Conservation (phyloP, 2,329 filamentous ascomycete genomes). For the Microcyclospora tardicrescens region DNA sequence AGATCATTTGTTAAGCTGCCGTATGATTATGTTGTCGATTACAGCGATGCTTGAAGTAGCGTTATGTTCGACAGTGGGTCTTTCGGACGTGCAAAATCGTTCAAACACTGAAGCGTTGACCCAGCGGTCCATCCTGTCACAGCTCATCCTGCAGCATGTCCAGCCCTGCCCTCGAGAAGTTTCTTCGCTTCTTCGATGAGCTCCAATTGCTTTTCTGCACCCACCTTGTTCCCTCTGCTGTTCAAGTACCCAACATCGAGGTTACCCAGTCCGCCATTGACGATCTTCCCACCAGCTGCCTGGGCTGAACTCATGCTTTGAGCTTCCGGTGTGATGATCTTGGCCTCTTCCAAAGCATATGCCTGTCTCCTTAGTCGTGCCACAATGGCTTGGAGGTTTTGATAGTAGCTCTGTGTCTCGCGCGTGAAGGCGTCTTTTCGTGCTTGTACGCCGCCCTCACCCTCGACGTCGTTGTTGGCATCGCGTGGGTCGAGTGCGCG, state of each 20-base stretch:
- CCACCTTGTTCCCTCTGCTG: constrained; percentile 68
- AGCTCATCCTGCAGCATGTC: too few relatives aligned
- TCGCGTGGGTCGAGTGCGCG: constrained; percentile 21
- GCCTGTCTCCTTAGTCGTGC: constrained; percentile 64
- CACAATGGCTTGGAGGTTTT: constrained; percentile 59
- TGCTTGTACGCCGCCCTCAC: constrained; percentile 33
- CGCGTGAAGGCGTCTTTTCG: constrained; percentile 48
- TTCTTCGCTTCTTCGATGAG: constrained; percentile 52
- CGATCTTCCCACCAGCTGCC: constrained; percentile 18
- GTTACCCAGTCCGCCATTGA: constrained; percentile 36
- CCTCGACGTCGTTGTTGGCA: constrained; percentile 14
- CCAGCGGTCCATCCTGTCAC: too few relatives aligned
- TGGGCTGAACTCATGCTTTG: constrained; percentile 15
- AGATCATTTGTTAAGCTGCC: too few relatives aligned
- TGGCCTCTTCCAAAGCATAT: constrained; percentile 67
- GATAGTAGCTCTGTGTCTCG: constrained; percentile 49
- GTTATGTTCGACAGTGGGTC: too few relatives aligned
- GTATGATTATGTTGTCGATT: too few relatives aligned
- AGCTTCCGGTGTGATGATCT: constrained; percentile 47
- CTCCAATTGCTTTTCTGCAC: constrained; percentile 71
- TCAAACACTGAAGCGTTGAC: too few relatives aligned
- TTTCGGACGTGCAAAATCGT: too few relatives aligned
- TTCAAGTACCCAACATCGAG: constrained; percentile 86
- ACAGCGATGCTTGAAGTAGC: too few relatives aligned
- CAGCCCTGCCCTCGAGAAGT: constrained; percentile 32